Conservation (phyloP, 805 yeast species). For the Blastobotrys mokoenaii region DNA sequence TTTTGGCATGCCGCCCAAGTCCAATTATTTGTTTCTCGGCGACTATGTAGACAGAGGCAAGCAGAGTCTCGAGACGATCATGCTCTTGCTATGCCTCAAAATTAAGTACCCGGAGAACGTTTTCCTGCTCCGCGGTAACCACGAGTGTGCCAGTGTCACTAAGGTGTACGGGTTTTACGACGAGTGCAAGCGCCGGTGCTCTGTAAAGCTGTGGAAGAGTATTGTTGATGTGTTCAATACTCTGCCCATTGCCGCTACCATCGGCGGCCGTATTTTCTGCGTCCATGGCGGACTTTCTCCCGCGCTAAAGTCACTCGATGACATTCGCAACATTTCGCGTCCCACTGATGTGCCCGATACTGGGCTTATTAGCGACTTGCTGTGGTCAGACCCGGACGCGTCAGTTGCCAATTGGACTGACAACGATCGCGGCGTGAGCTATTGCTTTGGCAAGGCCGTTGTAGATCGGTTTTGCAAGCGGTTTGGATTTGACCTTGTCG, state of each 20-base stretch:
- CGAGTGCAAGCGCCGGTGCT: constrained; percentile 88
- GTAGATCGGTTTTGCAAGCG: constrained; percentile 60
- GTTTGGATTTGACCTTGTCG: constrained; percentile 67
- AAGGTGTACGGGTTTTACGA: constrained; percentile 93
- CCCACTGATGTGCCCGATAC: constrained; percentile 77
- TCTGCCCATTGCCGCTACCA: constrained; percentile 84
- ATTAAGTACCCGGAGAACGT: constrained; percentile 91
- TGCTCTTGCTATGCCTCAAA: constrained; percentile 76
- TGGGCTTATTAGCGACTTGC: constrained; percentile 60
- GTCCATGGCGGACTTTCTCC: constrained; percentile 77
- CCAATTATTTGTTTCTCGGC: constrained; percentile 83
- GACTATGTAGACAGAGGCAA: constrained; percentile 96
- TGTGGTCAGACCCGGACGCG: constrained; percentile 77
- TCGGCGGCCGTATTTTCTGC: constrained; percentile 84
- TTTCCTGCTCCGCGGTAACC: constrained; percentile 84
- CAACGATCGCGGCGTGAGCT: constrained; percentile 70
- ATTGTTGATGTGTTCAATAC: constrained; percentile 90
- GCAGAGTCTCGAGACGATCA: constrained; percentile 83
- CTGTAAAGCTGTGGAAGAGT: constrained; percentile 79
- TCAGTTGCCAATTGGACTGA: constrained; percentile 72
- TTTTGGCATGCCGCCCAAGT: constrained; percentile 90
- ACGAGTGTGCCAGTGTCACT: constrained; percentile 91
- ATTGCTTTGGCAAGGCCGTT: constrained; percentile 64
- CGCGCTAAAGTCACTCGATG: constrained; percentile 59
- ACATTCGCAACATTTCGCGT: constrained; percentile 56